Base-by-base conservation (phyloP, 768 basidiomycete species). In the Galerina marginata region DNA sequence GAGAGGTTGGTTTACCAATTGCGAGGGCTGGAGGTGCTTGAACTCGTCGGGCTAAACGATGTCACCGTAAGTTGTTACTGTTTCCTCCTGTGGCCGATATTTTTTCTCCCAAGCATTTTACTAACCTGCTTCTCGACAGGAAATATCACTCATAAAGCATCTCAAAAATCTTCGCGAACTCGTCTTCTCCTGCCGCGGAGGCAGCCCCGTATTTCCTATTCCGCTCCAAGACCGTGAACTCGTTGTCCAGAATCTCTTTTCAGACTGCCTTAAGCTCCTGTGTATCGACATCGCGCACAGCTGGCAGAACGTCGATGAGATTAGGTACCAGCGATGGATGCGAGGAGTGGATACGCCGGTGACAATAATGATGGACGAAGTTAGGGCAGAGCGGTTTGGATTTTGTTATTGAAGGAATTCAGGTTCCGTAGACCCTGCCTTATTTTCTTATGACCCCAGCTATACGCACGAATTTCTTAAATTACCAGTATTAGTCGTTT, bases 311-410 rank as follows among this genome's bases (percentile, higher is more conserved):
- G 49, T 59, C 9, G 44, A 47, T 36, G 62, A 53, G 12, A 61
- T 63, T 14, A 52, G 51, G 54, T 66, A 66, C 36, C 59, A 66
- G 43, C 40, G 65, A 20, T 66, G 65, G 65, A 40, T 40, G 20
- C 50, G 63, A 29, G 56, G 56, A 20, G 20, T 20, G 20, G 20
- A 20, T 20, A 20, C 20, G 20, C 20, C 20, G 20, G 20, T 20
- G 20, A 20, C 20, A 20, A 20, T 20, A 20, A 5, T 33, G 29
- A 5, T 33, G 29, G 29, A 7, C 1, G 29, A 33, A 2, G 29
- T 33, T 33, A 33, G 29, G 29, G 7, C 4, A 7, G 29, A 33
- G 29, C 29, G 29, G 29, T 33, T 33, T 33, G 29, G 29, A 7
- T 33, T 33, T 7, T 2, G 29, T 4, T 33, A 33, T 33, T 33